These are phyloP conservation scores for Nissolia schottii DNA, from an alignment of 306 rosid genomes.

Conservation along the genomic window DNA sequence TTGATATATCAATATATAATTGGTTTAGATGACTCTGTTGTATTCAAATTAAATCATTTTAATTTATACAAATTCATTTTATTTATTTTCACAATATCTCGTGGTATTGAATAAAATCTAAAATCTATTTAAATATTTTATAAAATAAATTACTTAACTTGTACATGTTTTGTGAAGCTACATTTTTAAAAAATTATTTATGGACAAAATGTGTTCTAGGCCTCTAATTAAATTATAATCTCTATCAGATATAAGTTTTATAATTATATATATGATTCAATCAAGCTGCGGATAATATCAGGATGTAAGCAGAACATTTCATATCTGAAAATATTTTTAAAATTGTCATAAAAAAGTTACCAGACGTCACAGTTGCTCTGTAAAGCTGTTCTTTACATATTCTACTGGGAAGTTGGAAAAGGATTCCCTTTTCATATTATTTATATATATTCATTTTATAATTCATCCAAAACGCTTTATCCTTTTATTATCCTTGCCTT, in stretches of 20 bases:
- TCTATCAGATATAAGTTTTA: no score
- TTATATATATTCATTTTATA: not conserved
- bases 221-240: not conserved
- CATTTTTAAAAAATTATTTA: not conserved
- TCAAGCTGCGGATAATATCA: no score
- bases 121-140: not conserved
- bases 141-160: not conserved
- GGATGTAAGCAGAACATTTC: no score
- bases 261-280: no score
- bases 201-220: not conserved
- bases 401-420: conserved; percentile 31
- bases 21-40: no score
- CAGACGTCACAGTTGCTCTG: conserved; percentile 31
- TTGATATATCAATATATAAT: no score
- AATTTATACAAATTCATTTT: not conserved
- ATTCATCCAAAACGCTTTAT: conserved; percentile 49
- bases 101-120: not conserved
- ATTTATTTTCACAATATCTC: not conserved
- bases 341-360: conserved; percentile 9
- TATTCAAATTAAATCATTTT: no score
- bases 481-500: conserved; percentile 61
- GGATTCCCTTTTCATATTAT: conserved; percentile 29
- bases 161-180: not conserved
- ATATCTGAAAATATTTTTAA: not conserved
- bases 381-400: conserved; percentile 29